These are phyloP conservation scores for Rhynchospora tenuis DNA, from an alignment of 176 grass and related monocot genomes.

Conservation along the genomic window DNA sequence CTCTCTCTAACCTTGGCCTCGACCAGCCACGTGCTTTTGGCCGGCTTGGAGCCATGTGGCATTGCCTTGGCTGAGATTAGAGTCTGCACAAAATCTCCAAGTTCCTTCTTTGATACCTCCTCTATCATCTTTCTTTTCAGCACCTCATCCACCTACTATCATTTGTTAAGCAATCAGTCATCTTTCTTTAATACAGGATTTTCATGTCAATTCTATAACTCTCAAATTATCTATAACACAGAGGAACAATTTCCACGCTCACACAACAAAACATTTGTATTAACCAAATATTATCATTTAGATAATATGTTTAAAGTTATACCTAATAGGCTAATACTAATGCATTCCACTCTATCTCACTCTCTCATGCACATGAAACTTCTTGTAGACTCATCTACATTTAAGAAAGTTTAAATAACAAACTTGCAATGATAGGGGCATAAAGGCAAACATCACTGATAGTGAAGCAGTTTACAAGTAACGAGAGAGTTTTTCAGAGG, in stretches of 20 bases:
- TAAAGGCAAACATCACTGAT: background rate
- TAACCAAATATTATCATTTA: background rate
- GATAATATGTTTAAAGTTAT: background rate
- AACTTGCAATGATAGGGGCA: background rate
- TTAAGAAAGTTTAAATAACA: background rate
- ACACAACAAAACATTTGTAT: background rate
- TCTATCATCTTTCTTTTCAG: conserved; percentile 63
- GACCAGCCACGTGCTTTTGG: conserved; percentile 66
- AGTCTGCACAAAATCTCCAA: conserved; percentile 76
- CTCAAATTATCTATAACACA: background rate
- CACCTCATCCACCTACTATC: conserved; percentile 94
- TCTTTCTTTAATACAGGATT: background rate
- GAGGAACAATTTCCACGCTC: background rate
- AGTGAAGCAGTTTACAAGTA: no score
- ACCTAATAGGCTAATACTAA: background rate
- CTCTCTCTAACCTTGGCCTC: conserved; percentile 70
- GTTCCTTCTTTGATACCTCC: conserved; percentile 68
- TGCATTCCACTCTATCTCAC: background rate
- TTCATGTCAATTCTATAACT: background rate
- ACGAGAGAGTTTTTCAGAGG: no score
- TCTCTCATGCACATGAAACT: background rate
- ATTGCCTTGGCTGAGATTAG: conserved; percentile 70
- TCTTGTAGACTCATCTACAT: background rate
- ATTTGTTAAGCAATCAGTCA: conserved; percentile 21
- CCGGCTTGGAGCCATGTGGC: conserved; percentile 58